Base-by-base conservation (phyloP, 345 rosid genomes). In the Iberis pinnata region DNA sequence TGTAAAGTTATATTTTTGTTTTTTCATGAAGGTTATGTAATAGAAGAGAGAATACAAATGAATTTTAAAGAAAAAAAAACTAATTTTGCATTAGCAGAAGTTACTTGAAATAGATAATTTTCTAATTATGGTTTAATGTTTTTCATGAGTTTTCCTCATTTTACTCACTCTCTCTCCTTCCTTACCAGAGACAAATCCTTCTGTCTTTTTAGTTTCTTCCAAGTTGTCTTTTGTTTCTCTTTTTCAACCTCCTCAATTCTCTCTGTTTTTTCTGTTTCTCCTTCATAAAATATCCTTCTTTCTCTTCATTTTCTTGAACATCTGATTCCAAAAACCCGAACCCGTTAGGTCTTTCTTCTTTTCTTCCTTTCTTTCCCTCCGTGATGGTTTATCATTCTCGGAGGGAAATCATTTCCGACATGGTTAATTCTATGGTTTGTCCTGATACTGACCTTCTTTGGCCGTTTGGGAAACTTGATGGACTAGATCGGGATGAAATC, bases 391-490 rank as follows among this genome's bases (percentile, higher is more conserved):
- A 63, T 51, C 73, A 73, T 29, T 22, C 74, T 25, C 79, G 67
- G 68, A 78, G 82, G 44, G 85, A 88, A 40, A 53, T 76, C 14
- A 68, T 69, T 47, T 36, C 56, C 50, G 56, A 68, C 18, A 44
- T 48, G 43, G 63, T 63, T 32, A n/a, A 53, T 12, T 10, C 15
- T 31, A 9, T 36, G 40, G 39, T 60, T 62, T 15, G 58, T 53
- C 26, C 66, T 43, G 68, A 63, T 17, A 18, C 68, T 7, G 89
- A 83, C 68, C 84, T 85, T 24, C 19, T 58, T 6, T 88, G 96
- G 84, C 98, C 98, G 7, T 88, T 81, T 2, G 81, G 78, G 11
- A 69, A 76, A 59, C 77, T 88, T 15, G 70, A 73, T 5, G 73
- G 66, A 12, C 71, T 84, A 2, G 86, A 83, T 7, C 17, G 63